phyloP scores from a whole-genome alignment of 192 early-diverging fungal species.

The Umbelopsis isabellina region DNA sequence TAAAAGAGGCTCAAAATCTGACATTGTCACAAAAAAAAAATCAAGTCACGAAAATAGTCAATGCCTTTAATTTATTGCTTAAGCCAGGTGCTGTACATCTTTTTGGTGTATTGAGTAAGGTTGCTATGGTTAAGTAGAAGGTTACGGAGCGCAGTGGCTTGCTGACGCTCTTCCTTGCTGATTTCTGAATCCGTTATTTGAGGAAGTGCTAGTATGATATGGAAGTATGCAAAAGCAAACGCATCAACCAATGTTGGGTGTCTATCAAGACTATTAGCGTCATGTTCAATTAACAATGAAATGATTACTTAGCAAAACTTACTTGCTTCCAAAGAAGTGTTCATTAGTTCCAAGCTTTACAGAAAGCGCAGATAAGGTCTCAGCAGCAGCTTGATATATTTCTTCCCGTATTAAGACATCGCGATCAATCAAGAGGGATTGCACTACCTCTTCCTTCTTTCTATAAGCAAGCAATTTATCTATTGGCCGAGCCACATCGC shows the following conservation, averaged over 20 bases:
- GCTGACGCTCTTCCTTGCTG: conserved; percentile 27
- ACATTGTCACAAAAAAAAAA: not conserved
- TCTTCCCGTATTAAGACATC: conserved; percentile 58
- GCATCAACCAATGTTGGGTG: conserved; percentile 58
- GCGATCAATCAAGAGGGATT: conserved; percentile 61
- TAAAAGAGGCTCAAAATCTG: not conserved
- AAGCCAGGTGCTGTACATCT: conserved; percentile 33
- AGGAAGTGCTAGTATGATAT: conserved; percentile 51
- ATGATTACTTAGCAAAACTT: not conserved
- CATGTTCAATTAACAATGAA: not conserved
- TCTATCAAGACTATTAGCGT: conserved; percentile 23
- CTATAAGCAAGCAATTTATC: conserved; percentile 32
- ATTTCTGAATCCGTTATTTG: conserved; percentile 9
- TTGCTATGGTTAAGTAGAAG: conserved; percentile 55
- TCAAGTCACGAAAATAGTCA: not conserved
- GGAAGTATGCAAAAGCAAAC: conserved; percentile 61
- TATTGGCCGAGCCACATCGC: conserved; percentile 41
- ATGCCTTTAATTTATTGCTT: conserved; percentile 21
- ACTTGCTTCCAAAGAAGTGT: conserved; percentile 60
- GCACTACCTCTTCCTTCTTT: conserved; percentile 43
- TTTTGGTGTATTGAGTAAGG: conserved; percentile 50
- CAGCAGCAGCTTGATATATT: conserved; percentile 58
- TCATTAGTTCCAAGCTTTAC: conserved; percentile 47
- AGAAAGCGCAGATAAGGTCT: conserved; percentile 54
- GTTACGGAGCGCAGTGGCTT: conserved; percentile 46